Evolutionary conservation across 1,284 basidiomycete genomes (phyloP), one percentile per base, ranked within the genome.

Genomic region (Pulveroboletus sp.): DNA sequence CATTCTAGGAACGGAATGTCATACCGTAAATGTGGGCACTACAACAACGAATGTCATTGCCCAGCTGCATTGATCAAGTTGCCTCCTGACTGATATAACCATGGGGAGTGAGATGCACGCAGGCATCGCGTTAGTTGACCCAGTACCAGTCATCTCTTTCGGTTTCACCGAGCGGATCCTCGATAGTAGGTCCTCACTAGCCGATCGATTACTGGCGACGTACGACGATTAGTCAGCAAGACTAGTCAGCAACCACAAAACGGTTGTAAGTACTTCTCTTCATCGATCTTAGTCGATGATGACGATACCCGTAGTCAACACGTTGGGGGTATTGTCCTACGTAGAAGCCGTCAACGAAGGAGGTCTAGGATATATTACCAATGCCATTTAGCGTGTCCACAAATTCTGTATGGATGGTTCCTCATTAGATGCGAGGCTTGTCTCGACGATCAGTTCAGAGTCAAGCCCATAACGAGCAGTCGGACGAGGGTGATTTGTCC

Each of bases 121-220:
- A 15, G 20, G 4, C 26, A 25, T 40, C 10, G 11, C 46, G 5
- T 39, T 25, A 2, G n/a, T 44, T 56, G 40, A 70, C 35, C 14
- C 26, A 35, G 31, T 4, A 25, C 48, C 44, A 88, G 89, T 86
- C 89, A 56, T 77, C 67, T 56, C 80, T 91, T 77, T 89, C 38
- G 82, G 81, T 61, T 68, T 91, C 62, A 89, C 87, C 15, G 86
- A 89, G 73, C 68, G 89, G 69, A 84, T 40, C 17, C 25, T 72
- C 45, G 75, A 61, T 66, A 78, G 40, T 76, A 83, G 64, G 45
- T 57, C 62, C 85, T 87, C 72, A 49, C 38, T 38, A 12, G 22
- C 52, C 52, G 51, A 63, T 63, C 43, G 58, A 60, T 62, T 29
- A 52, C 49, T 36, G 33, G 33, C 28, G 55, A 60, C 57, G 14